phyloP scores from a whole-genome alignment of 176 grass and related monocot genomes.

The Triticum monococcum region DNA sequence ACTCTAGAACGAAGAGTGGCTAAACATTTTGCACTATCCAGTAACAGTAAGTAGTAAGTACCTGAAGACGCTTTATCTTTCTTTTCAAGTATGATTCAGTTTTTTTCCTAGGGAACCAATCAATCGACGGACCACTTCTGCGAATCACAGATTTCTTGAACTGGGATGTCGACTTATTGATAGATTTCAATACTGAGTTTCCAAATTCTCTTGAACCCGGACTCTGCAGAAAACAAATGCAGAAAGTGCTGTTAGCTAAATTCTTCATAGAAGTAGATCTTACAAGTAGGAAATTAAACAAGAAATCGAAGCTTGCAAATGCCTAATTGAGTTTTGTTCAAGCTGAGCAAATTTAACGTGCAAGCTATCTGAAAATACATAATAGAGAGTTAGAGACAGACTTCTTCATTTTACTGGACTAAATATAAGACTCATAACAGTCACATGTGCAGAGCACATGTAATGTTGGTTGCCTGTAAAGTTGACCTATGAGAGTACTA shows the following conservation, averaged over 20 bases:
- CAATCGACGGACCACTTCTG: constrained; percentile 57
- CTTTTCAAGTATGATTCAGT: constrained; percentile 86
- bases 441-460: not conserved
- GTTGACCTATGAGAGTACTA: not conserved
- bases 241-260: not conserved
- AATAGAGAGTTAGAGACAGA: not conserved
- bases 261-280: not conserved
- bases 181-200: constrained; percentile 54
- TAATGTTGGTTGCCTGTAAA: not conserved
- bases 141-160: constrained; percentile 70
- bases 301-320: not conserved
- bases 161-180: constrained; percentile 70
- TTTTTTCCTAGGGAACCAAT: constrained; percentile 84
- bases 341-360: not conserved
- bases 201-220: constrained; percentile 59
- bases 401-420: not conserved
- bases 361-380: not conserved
- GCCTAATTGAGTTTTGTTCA: not conserved
- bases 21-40: not conserved
- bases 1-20: not conserved
- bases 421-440: not conserved
- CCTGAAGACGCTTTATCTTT: constrained; percentile 93
- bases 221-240: constrained; percentile 53
- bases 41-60: constrained; percentile 38
- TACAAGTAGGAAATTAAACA: not conserved